These are phyloP conservation scores for Achaetomiella virescens DNA, from an alignment of 495 filamentous ascomycete species.

Conservation along the genomic window DNA sequence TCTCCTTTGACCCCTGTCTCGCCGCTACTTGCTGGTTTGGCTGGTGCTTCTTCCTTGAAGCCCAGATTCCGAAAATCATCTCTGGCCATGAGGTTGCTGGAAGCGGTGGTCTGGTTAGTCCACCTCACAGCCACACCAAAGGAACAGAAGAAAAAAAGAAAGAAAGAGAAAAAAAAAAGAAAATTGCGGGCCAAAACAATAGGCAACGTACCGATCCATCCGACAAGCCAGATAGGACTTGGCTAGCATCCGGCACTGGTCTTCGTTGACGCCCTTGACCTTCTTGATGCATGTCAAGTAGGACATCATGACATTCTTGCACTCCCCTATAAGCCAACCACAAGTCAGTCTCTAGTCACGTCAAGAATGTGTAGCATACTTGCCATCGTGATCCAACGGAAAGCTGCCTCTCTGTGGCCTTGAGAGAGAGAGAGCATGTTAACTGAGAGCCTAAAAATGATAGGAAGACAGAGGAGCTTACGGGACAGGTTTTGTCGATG, in stretches of 20 bases:
- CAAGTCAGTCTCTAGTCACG: slow-evolving; percentile 8
- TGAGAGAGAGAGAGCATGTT: neutral
- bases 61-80: slow-evolving; percentile 92
- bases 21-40: slow-evolving; percentile 4
- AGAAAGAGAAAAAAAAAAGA: neutral
- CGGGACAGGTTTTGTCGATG: slow-evolving; percentile 71
- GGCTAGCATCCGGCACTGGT: slow-evolving; percentile 74
- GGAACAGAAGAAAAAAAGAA: neutral
- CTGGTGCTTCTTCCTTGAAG: slow-evolving; percentile 39
- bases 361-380: slow-evolving; percentile 11
- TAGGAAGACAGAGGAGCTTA: slow-evolving; percentile 40
- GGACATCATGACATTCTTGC: slow-evolving; percentile 74
- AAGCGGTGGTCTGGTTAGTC: neutral
- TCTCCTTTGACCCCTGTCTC: slow-evolving; percentile 40
- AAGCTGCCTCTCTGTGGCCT: slow-evolving; percentile 95
- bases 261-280: slow-evolving; percentile 73
- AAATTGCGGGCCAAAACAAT: neutral
- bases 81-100: slow-evolving; percentile 87
- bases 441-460: slow-evolving; percentile 5
- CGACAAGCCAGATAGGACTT: slow-evolving; percentile 85
- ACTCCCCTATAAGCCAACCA: slow-evolving; percentile 62
- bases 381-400: slow-evolving; percentile 92
- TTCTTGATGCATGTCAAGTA: slow-evolving; percentile 83
- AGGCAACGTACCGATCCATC: slow-evolving; percentile 71
- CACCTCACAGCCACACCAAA: neutral